Evolutionary conservation across 2,329 filamentous ascomycete genomes (phyloP).

Genomic region (Tolypocladium endophyticum): DNA sequence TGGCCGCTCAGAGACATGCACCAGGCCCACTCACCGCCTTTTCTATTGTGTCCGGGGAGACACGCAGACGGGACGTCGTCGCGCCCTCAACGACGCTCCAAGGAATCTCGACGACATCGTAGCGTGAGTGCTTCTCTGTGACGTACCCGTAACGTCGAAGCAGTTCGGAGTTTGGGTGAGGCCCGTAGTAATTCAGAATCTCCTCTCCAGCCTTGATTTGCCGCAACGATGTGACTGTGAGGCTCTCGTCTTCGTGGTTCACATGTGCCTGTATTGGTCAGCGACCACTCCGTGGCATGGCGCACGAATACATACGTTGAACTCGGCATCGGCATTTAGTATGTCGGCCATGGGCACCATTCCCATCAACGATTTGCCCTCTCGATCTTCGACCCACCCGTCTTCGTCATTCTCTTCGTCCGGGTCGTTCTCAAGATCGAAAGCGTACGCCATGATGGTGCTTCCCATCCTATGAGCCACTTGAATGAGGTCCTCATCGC

Average conservation of each 20-base stretch:
- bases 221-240: constrained; percentile 64
- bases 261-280: constrained; percentile 33
- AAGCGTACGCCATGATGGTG: constrained; percentile 87
- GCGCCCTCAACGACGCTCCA: constrained; percentile 45
- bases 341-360: constrained; percentile 91
- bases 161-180: constrained; percentile 72
- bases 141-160: constrained; percentile 80
- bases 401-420: constrained; percentile 50
- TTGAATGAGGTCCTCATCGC: constrained; percentile 33
- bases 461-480: constrained; percentile 74
- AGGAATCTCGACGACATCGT: constrained; percentile 74
- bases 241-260: constrained; percentile 39
- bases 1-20: constrained; percentile 3
- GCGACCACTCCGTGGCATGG: neutral
- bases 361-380: constrained; percentile 53
- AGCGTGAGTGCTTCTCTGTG: constrained; percentile 64
- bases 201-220: constrained; percentile 62
- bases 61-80: constrained; percentile 25
- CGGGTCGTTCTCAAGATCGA: constrained; percentile 59
- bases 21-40: constrained; percentile 26
- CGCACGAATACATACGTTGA: constrained; percentile 49
- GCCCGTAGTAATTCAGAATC: constrained; percentile 82
- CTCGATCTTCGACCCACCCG: constrained; percentile 55
- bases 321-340: constrained; percentile 79
- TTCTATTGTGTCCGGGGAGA: constrained; percentile 26